Evolutionary conservation across 1,284 basidiomycete genomes (phyloP), one percentile per base, ranked within the genome.

Genomic region (Puccinia coronata): DNA sequence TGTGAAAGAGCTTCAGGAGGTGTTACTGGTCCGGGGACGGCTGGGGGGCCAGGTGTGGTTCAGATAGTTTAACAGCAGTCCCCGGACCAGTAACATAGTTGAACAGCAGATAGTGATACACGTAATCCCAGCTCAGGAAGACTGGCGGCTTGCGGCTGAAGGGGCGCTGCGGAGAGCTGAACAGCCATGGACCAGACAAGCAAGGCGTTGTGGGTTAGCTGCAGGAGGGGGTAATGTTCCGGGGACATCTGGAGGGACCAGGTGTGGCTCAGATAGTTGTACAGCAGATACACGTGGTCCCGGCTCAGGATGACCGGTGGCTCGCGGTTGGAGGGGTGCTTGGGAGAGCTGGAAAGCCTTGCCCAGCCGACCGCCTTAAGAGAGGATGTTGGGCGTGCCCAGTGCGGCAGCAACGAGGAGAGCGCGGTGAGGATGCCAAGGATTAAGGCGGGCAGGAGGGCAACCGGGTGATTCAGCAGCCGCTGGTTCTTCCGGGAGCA

Each of bases 161-260:
- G 6, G 61, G 63, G 6, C 41, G 25, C 14, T 34, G 53, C 1
- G 41, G 9, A 25, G 31, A 51, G 43, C 16, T 63, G 34, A 53
- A 55, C 8, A 51, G 11, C 51, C 39, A 47, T 41, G n/a, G n/a
- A n/a, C 85, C 85, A 85, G 51, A 79, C 11, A 0, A 28, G 34
- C 57, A 83, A 83, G 28, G 84, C 84, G 67, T 84, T 83, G 31
- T 57, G 49, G 57, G 85, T 84, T 23, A 85, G 78, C 57, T 85
- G 82, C 53, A 82, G 57, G 43, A 85, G 83, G 14, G 85, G 85
- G 69, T 85, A 79, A 11, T 85, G 51, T 14, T 55, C 16, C 41
- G 4, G 25, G 41, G 31, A 34, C 73, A 84, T 85, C 39, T 84
- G 84, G 20, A 85, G 83, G 49, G 85, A 83, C 20, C n/a, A 70